Base-by-base conservation (phyloP, 2,329 filamentous ascomycete species). In the Zelopaecilomyces penicillatus region DNA sequence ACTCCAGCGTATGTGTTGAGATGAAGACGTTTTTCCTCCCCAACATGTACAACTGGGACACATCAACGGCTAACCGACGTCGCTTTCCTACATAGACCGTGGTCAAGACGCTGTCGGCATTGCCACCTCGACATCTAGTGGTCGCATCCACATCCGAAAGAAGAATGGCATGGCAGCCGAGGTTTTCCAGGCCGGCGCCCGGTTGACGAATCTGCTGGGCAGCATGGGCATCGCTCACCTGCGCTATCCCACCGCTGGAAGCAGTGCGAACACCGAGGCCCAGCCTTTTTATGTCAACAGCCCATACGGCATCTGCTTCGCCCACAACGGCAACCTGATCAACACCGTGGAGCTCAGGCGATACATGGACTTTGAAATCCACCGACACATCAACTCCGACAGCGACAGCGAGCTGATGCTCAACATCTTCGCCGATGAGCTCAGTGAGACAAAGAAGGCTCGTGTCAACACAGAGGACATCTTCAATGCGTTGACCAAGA, bases 201-300 rank as follows among this genome's bases (percentile, higher is more conserved):
- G 19, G 19, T 19, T 19, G 19, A 19, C 19, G 19, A 19, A 19
- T 19, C 19, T 19, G 19, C 19, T 19, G 19, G 19, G 19, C 19
- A 19, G 19, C 19, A 19, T 19, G 19, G 19, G 19, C 19, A 75
- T 95, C 48, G 85, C 80, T 36, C 90, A 96, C 65, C 66, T 96
- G 54, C 76, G 90, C 62, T 96, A 96, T 65, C 90, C 90, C 8
- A 96, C 90, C 6, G 85, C 86, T 9, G 90, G 90, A 46, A 93
- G 53, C 12, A 36, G 29, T 42, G 30, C 48, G 41, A 91, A 87
- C 58, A 82, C 87, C 6, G 88, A 95, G 66, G 87, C 87, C 8
- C 89, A 95, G 65, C 90, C 90, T 0, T 95, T 96, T 65, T 95
- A 93, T 61, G 87, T 61, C 57, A 95, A 95, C 69, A 79, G 74